phyloP scores from a whole-genome alignment of 2,329 filamentous ascomycete genomes.

The Exutisphaerella laricina region DNA sequence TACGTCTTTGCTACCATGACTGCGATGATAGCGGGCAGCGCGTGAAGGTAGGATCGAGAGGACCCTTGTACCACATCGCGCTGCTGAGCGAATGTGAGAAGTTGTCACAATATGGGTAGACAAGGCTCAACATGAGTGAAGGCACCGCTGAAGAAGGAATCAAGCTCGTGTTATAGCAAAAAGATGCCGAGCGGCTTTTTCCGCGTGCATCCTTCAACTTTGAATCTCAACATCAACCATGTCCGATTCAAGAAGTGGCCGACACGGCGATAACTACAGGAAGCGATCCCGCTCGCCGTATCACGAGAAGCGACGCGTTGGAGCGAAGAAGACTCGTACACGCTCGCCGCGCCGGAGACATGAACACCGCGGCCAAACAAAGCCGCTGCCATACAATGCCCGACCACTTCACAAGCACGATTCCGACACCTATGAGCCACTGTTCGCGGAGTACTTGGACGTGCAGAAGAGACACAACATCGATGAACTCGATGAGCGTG shows the following conservation, averaged over 20 bases:
- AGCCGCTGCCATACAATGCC: conserved; percentile 20
- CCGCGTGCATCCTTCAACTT: background rate
- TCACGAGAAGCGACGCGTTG: conserved; percentile 2
- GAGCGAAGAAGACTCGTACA: conserved; percentile 25
- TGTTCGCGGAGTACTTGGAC: conserved; percentile 81
- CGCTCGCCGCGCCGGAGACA: conserved; percentile 22
- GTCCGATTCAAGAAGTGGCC: background rate
- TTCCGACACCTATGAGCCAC: conserved; percentile 57
- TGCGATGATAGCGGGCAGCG: no score
- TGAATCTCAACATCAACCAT: background rate
- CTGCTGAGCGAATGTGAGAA: no score
- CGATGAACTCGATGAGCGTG: conserved; percentile 64
- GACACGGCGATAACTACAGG: conserved; percentile 10
- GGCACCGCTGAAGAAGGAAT: no score
- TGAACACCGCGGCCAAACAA: conserved; percentile 6
- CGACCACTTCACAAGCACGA: conserved; percentile 64
- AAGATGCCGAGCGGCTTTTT: no score
- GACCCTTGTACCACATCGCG: no score
- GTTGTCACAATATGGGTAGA: no score
- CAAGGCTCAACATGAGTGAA: no score
- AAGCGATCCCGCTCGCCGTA: conserved; percentile 26
- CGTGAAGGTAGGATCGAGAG: no score
- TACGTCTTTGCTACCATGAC: no score
- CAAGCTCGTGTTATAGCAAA: no score
- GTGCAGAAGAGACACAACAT: conserved; percentile 75